Evolutionary conservation across 2,329 filamentous ascomycete genomes (phyloP).

Genomic region (Zymoseptoria brevis): DNA sequence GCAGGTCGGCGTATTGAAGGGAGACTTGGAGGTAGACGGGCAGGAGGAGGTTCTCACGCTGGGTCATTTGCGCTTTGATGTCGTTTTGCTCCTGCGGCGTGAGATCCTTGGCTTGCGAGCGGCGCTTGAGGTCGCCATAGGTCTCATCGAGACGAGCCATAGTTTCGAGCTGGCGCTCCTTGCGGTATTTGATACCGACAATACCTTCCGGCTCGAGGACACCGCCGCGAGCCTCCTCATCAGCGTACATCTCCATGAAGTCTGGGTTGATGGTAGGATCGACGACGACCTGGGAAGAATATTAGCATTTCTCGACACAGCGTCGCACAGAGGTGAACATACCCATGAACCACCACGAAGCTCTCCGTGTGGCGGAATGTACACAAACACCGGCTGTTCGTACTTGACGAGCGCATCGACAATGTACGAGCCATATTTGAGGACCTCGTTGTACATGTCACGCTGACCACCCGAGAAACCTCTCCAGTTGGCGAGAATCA

Average conservation of each 20-base stretch:
- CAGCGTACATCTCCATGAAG: slow-evolving; percentile 99
- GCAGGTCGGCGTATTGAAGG: slow-evolving; percentile 93
- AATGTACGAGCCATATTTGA: slow-evolving; percentile 99
- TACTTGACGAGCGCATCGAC: slow-evolving; percentile 97
- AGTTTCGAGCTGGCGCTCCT: slow-evolving; percentile 92
- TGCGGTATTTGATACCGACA: slow-evolving; percentile 96
- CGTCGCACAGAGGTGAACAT: slow-evolving; percentile 29
- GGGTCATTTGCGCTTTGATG: slow-evolving; percentile 75
- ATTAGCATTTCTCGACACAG: slow-evolving; percentile 26
- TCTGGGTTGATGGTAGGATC: slow-evolving; percentile 96
- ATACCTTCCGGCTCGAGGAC: slow-evolving; percentile 97
- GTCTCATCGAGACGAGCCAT: slow-evolving; percentile 87
- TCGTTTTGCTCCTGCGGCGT: slow-evolving; percentile 65
- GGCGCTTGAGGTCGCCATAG: slow-evolving; percentile 77
- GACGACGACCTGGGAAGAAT: slow-evolving; percentile 62
- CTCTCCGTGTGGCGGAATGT: slow-evolving; percentile 94
- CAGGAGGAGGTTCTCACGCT: slow-evolving; percentile 78
- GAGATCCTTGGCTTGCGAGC: slow-evolving; percentile 60
- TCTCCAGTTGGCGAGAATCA: slow-evolving; percentile 99
- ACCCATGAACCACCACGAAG: slow-evolving; percentile 96
- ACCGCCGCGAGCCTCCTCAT: slow-evolving; percentile 89
- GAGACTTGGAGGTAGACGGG: slow-evolving; percentile 93
- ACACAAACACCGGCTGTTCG: slow-evolving; percentile 97
- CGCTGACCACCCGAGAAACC: slow-evolving; percentile 99
- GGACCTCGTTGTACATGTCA: slow-evolving; percentile 99